Evolutionary conservation across 2,329 filamentous ascomycete genomes (phyloP), one percentile per base, ranked within the genome.

Genomic region (Alternaria gaisen): DNA sequence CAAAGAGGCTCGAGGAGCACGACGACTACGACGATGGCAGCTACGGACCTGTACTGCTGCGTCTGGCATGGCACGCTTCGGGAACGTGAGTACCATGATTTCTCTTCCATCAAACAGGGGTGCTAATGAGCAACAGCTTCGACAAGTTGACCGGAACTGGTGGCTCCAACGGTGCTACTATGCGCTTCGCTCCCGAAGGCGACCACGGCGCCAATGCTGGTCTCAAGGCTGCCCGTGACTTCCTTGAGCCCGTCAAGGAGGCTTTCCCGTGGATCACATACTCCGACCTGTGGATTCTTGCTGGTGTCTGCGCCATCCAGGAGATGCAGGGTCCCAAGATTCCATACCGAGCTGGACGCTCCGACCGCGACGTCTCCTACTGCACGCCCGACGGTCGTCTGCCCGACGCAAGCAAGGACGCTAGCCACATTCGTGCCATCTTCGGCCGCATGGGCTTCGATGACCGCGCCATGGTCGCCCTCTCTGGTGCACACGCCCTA

Each of bases 381-480:
- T 97, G 94, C 87, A 97, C 95, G 28, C 95, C 95, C 52, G 94
- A 97, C 76, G 95, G 95, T 68, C 93, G 94, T 80, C 86, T 93
- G 20, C 91, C 94, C 66, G 93, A 99, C 78, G 94, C 86, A 53
- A 80, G 88, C 72, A 88, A 97, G 86, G 90, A 87, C 63, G 84
- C 89, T 64, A 87, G 66, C 76, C 94, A 98, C 83, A 87, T 98
- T 72, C 91, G 95, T 74, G 87, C 88, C 82, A 94, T 98, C 84
- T 99, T 98, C 82, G 88, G 89, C 80, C 93, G 94, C 78, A 98
- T 98, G 94, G 94, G 94, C 70, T 98, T 97, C 86, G 91, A 95
- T 80, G 94, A 99, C 83, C 91, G 91, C 75, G 94, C 97, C 82
- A 98, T 98, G 77, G 94, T 97, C 46, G 95, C 94, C 30, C 87